Evolutionary conservation across 768 basidiomycete species (phyloP).

Genomic region (Pleurotus tuber-regium): DNA sequence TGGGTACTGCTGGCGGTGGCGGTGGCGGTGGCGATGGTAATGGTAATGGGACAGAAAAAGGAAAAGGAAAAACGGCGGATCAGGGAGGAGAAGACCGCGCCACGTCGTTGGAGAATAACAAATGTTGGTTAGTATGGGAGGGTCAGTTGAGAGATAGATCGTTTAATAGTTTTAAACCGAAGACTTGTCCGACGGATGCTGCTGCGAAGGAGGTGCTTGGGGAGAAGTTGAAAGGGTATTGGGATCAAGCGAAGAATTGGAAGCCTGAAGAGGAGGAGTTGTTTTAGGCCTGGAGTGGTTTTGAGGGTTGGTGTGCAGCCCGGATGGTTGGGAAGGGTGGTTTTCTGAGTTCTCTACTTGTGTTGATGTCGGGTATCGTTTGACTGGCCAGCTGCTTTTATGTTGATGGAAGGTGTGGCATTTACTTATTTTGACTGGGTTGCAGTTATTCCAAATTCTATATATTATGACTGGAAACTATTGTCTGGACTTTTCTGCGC

Average conservation of each 20-base stretch:
- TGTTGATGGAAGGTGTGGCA: too few relatives aligned
- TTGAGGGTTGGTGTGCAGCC: too few relatives aligned
- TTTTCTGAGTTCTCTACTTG: too few relatives aligned
- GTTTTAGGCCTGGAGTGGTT: constrained; percentile 49
- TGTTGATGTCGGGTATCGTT: too few relatives aligned
- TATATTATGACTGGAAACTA: too few relatives aligned
- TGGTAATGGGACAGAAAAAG: constrained; percentile 25
- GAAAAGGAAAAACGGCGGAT: constrained; percentile 22
- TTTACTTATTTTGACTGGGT: too few relatives aligned
- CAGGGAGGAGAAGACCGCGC: constrained; percentile 27
- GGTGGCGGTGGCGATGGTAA: constrained; percentile 36
- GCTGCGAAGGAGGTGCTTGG: constrained; percentile 87
- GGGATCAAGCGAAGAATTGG: constrained; percentile 95
- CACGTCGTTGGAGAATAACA: constrained; percentile 78
- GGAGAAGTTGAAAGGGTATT: constrained; percentile 81
- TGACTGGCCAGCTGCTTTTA: too few relatives aligned
- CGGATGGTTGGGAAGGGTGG: too few relatives aligned
- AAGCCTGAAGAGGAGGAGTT: constrained; percentile 78
- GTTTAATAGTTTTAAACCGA: constrained; percentile 79
- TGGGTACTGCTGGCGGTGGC: too few relatives aligned
- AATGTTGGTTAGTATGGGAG: constrained; percentile 92
- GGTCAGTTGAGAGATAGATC: constrained; percentile 80
- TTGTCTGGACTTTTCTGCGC: too few relatives aligned
- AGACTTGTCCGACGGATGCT: constrained; percentile 79
- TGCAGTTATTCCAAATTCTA: too few relatives aligned